A percentile compares a stretch with the other conserved stretches of the same genome.
Evolutionary conservation across 1,284 basidiomycete genomes (phyloP).

Genomic region (Ceratobasidium sp.): DNA sequence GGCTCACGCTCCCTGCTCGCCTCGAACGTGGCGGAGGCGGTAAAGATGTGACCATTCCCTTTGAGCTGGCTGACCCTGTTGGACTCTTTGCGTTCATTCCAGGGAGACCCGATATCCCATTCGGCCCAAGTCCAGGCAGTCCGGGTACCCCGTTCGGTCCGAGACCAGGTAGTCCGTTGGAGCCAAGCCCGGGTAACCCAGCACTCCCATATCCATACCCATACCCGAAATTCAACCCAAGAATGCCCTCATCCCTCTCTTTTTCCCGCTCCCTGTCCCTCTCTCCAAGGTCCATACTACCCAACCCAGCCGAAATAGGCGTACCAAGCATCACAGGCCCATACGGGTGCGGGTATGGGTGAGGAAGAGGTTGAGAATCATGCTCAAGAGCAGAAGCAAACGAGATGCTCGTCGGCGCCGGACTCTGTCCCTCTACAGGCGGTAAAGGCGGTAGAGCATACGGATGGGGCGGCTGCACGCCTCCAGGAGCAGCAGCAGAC

Average conservation of each 20-base stretch:
- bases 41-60: constrained; percentile 32
- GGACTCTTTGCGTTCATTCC: constrained; percentile 5
- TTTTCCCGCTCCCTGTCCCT: constrained; percentile 26
- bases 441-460: background rate
- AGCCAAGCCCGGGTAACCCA: constrained; percentile 15
- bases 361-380: background rate
- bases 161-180: constrained; percentile 7
- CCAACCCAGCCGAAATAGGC: constrained; percentile 41
- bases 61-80: background rate
- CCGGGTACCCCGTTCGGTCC: too few species aligned
- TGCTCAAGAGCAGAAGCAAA: constrained; percentile 27
- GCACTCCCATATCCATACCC: too few species aligned
- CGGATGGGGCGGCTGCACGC: background rate
- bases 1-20: constrained; percentile 40
- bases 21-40: constrained; percentile 37
- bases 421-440: constrained; percentile 12
- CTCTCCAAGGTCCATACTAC: constrained; percentile 40
- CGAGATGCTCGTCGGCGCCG: constrained; percentile 23
- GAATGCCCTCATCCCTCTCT: constrained; percentile 14
- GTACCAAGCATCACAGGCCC: constrained; percentile 34
- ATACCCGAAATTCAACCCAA: constrained; percentile 24
- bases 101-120: background rate
- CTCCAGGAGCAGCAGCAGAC: background rate
- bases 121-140: background rate
- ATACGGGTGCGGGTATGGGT: background rate